A percentile compares a stretch with the other conserved stretches of the same genome.
These are phyloP conservation scores for Solanum pinnatisectum DNA, from an alignment of 257 asterid genomes.

Conservation along the genomic window DNA sequence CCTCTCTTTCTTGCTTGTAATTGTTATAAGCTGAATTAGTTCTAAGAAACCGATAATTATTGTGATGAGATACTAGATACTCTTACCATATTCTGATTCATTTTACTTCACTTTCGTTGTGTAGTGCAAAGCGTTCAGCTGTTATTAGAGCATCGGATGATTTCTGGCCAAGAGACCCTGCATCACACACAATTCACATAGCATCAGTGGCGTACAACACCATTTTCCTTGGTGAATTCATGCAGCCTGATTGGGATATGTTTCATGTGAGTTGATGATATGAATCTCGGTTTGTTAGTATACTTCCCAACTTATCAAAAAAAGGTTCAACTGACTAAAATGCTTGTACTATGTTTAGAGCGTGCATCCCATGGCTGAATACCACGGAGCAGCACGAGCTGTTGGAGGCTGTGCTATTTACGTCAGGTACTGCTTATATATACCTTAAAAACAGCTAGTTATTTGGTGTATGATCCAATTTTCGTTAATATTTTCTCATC, in stretches of 20 bases:
- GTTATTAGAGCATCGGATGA: slow-evolving; percentile 88
- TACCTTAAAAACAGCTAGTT: neutral
- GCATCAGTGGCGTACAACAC: slow-evolving; percentile 95
- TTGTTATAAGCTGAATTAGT: neutral
- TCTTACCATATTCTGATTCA: neutral
- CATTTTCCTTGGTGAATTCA: slow-evolving; percentile 77
- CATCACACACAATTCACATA: slow-evolving; percentile 91
- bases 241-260: slow-evolving; percentile 99
- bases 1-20: neutral
- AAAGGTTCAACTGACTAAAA: neutral
- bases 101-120: neutral
- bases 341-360: slow-evolving; percentile 29
- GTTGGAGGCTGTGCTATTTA: slow-evolving; percentile 92
- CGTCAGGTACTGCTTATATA: slow-evolving; percentile 48
- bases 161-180: slow-evolving; percentile 91
- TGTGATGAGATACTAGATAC: neutral
- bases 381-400: slow-evolving; percentile 89
- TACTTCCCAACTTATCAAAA: neutral
- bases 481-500: neutral
- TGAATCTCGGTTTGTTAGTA: neutral
- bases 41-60: neutral
- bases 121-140: slow-evolving; percentile 64
- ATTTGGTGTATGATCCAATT: neutral
- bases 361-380: slow-evolving; percentile 88
- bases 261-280: slow-evolving; percentile 56